These are phyloP conservation scores for Plasmodium coatneyi DNA, from an alignment of 169 alveolate genomes.

Conservation along the genomic window DNA sequence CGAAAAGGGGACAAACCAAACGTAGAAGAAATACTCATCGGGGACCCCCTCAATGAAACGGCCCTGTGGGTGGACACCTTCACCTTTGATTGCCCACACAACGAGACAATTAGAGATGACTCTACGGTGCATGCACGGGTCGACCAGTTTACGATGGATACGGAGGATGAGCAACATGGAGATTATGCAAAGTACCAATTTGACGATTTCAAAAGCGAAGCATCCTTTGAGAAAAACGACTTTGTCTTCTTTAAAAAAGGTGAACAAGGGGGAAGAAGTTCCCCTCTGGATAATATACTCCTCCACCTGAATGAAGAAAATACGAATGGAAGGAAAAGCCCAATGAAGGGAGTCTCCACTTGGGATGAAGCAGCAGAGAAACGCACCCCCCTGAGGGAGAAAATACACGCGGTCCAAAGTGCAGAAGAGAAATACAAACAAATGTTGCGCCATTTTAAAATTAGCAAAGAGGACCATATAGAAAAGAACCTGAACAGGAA, in stretches of 20 bases:
- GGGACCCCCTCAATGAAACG: background rate
- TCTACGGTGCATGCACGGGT: background rate
- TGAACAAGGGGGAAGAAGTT: background rate
- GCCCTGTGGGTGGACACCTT: background rate
- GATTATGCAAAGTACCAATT: background rate
- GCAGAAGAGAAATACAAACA: background rate
- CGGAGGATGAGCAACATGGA: background rate
- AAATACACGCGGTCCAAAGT: background rate
- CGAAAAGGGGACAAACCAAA: background rate
- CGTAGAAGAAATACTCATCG: background rate
- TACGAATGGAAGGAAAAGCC: background rate
- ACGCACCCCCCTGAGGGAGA: background rate
- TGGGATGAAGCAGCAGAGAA: background rate
- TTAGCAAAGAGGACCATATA: conserved; percentile 49
- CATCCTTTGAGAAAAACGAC: conserved; percentile 32
- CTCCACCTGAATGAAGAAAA: conserved; percentile 2
- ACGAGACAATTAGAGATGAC: background rate
- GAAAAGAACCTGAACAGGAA: conserved; percentile 15
- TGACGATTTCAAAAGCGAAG: conserved; percentile 44
- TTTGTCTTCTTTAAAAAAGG: conserved; percentile 38
- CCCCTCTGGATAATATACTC: conserved; percentile 8
- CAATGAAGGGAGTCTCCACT: background rate
- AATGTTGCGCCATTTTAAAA: conserved; percentile 23
- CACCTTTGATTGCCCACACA: background rate
- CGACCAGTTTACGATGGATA: background rate